Base-by-base conservation (phyloP, 495 filamentous ascomycete species). In the Coniosporium apollinis region DNA sequence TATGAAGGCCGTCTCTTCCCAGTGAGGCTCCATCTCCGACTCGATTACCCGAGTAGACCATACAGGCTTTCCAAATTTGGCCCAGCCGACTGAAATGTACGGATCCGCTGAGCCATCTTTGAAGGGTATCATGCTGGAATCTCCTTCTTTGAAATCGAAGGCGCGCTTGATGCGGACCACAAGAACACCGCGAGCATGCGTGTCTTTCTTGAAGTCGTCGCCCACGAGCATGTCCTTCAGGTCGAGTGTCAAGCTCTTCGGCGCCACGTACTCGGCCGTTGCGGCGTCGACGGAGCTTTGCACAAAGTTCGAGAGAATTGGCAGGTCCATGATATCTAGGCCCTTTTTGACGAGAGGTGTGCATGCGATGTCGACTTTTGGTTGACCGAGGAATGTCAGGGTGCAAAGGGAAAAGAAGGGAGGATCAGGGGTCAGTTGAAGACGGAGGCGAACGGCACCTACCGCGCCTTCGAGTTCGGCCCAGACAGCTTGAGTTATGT, bases 141-240 rank as follows among this genome's bases (percentile, higher is more conserved):
- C 78, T 3, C 72, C 76, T 38, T 69, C 63, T 45, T 78, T 79
- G 53, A 83, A 80, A 11, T 64, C 71, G 20, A 56, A 62, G 0
- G 75, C 77, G 11, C 59, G 55, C 45, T 70, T 71, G 41, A 82
- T 75, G 30, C 60, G 61, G 13, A 82, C 62, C 30, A 73, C 56
- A 1, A 83, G 35, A 1, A 79, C 67, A n/a, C 78, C 78, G 14
- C 73, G 60, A 9, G 70, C 60, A 22, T 55, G 47, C 2, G 75
- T 76, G 41, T 82, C 74, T 49, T 78, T 79, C 51, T 82, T 83
- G 53, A 75, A 79, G 42, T 82, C 78, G 32, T 80, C 76, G 16
- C 78, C 78, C 1, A 77, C 60, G 1, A 83, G 55, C 70, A 83
- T 79, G 38, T 76, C 73, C 47, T 79, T 76, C 14, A 83, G 53